Conservation (phyloP, 2,329 filamentous ascomycete genomes). For the Arthrobotrys musiformis region DNA sequence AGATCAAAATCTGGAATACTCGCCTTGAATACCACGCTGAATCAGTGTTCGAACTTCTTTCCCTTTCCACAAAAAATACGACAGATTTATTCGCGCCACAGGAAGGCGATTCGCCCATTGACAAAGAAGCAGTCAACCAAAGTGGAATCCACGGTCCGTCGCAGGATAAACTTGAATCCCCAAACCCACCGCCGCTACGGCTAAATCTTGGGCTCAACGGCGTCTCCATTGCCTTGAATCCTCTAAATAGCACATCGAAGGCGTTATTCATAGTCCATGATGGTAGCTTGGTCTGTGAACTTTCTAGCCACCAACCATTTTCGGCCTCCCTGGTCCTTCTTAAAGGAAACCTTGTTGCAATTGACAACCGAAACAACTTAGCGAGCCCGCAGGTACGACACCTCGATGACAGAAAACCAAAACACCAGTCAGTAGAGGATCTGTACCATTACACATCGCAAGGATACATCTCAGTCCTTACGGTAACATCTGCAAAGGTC, state of each 20-base stretch:
- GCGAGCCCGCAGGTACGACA: conserved; percentile 50
- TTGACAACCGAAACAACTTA: conserved; percentile 75
- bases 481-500: conserved; percentile 82
- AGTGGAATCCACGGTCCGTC: conserved; percentile 11
- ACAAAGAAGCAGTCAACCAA: conserved; percentile 62
- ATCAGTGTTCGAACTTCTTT: conserved; percentile 81
- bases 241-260: conserved; percentile 78
- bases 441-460: conserved; percentile 68
- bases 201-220: conserved; percentile 82
- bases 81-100: conserved; percentile 76
- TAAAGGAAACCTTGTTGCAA: conserved; percentile 83
- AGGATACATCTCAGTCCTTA: conserved; percentile 87
- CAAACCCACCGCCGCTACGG: conserved; percentile 69
- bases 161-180: conserved; percentile 54
- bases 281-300: conserved; percentile 74
- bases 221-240: conserved; percentile 85
- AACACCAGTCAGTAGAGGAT: conserved; percentile 63
- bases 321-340: conserved; percentile 75
- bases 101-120: conserved; percentile 77
- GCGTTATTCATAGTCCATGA: conserved; percentile 81
- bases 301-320: conserved; percentile 74
- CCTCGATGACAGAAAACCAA: conserved; percentile 41
- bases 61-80: conserved; percentile 74
- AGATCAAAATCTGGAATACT: conserved; percentile 85
- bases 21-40: conserved; percentile 89